Percentiles rank a stretch among this genome's conserved stretches.
These are phyloP conservation scores for Henningerozyma blattae DNA, from an alignment of 805 yeast genomes.

Conservation along the genomic window DNA sequence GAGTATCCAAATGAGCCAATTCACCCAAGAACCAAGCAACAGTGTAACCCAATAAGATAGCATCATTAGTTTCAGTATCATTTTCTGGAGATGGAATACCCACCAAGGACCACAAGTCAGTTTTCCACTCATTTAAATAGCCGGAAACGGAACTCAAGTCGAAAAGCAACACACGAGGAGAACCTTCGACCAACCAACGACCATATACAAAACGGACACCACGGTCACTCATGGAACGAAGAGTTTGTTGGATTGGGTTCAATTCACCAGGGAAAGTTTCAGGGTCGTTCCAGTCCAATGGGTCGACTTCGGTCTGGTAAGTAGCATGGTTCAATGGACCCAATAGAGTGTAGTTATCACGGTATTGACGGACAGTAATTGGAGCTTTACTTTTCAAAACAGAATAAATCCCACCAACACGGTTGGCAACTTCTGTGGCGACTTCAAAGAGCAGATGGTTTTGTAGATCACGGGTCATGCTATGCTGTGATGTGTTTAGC, in stretches of 20 bases:
- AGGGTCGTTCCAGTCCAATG: conserved; percentile 45
- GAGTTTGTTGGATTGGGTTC: conserved; percentile 28
- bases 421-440: conserved; percentile 95
- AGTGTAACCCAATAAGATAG: conserved; percentile 81
- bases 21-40: conserved; percentile 98
- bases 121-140: conserved; percentile 82
- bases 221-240: conserved; percentile 68
- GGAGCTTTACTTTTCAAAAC: conserved; percentile 96
- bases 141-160: conserved; percentile 66
- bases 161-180: conserved; percentile 84
- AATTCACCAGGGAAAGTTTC: conserved; percentile 19
- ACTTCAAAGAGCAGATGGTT: conserved; percentile 84
- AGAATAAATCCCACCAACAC: conserved; percentile 96
- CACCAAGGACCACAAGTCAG: conserved; percentile 81
- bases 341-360: conserved; percentile 70
- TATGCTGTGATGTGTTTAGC: not conserved
- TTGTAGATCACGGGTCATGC: conserved; percentile 72
- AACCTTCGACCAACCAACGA: conserved; percentile 95
- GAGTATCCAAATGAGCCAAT: conserved; percentile 68
- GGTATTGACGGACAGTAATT: conserved; percentile 86
- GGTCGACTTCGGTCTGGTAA: conserved; percentile 76
- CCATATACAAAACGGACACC: conserved; percentile 83
- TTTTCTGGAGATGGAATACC: conserved; percentile 90
- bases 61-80: conserved; percentile 84
- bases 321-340: conserved; percentile 75